A percentile compares a stretch with the other conserved stretches of the same genome.
Conservation (phyloP, 1,284 basidiomycete species). For the Boletus semigastroideus region DNA sequence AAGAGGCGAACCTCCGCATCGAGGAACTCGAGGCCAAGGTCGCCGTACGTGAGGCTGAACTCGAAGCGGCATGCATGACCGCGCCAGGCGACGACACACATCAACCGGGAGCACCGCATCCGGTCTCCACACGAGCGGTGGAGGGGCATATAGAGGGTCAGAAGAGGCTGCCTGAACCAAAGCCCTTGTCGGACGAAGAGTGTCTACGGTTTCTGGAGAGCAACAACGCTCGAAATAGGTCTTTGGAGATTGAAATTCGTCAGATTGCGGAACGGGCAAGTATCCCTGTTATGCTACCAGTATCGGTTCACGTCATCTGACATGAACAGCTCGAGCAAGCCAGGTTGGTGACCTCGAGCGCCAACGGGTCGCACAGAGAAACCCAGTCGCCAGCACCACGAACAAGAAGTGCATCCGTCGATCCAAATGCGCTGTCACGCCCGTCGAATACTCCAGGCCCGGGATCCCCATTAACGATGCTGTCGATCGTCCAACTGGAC, state of each 20-base stretch:
- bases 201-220: conserved; percentile 42
- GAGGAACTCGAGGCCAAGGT: conserved; percentile 52
- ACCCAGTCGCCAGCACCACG: conserved; percentile 2
- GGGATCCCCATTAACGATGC: conserved; percentile 5
- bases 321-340: conserved; percentile 24
- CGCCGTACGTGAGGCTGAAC: conserved; percentile 54
- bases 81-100: conserved; percentile 1
- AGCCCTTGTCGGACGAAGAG: conserved; percentile 35
- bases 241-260: conserved; percentile 47
- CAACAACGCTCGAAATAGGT: conserved; percentile 42
- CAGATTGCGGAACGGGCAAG: conserved; percentile 40
- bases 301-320: background rate
- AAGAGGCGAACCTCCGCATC: conserved; percentile 43
- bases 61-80: conserved; percentile 40
- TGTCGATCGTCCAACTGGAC: conserved; percentile 31
- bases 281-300: background rate
- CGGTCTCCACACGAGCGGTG: background rate
- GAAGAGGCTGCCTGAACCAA: conserved; percentile 13
- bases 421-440: conserved; percentile 15
- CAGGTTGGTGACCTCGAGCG: conserved; percentile 6
- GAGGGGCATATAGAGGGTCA: background rate
- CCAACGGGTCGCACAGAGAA: background rate
- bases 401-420: conserved; percentile 26
- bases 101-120: background rate
- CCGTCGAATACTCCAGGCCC: background rate